phyloP scores from a whole-genome alignment of 768 basidiomycete species.

The Boletus subparvulus region DNA sequence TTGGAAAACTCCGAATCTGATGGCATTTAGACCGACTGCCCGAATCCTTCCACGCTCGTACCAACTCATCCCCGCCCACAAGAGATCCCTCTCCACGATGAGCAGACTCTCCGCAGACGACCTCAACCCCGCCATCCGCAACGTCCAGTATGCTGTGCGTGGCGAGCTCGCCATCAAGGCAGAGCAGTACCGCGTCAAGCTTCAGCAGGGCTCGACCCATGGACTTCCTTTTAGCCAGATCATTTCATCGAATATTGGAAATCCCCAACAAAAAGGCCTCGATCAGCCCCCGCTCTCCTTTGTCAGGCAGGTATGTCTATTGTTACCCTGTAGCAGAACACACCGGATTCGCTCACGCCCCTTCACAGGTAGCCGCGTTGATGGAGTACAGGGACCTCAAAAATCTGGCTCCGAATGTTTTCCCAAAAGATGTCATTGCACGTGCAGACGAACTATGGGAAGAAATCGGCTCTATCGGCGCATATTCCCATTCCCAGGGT shows the following conservation, averaged over 20 bases:
- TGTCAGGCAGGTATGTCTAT: conserved; percentile 73
- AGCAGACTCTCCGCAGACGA: conserved; percentile 61
- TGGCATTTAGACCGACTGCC: conserved; percentile 8
- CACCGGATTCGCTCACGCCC: neutral
- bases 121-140: conserved; percentile 81
- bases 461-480: conserved; percentile 91
- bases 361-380: conserved; percentile 75
- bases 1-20: neutral
- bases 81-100: conserved; percentile 37
- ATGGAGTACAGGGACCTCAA: conserved; percentile 89
- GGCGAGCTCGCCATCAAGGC: conserved; percentile 96
- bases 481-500: conserved; percentile 95
- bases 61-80: conserved; percentile 1
- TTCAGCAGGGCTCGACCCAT: conserved; percentile 51
- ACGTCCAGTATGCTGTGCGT: conserved; percentile 95
- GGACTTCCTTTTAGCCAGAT: conserved; percentile 82
- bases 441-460: conserved; percentile 77
- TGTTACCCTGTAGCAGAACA: neutral
- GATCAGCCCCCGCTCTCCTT: conserved; percentile 94
- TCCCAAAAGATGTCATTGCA: conserved; percentile 82
- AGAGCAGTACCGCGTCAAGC: conserved; percentile 71
- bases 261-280: conserved; percentile 94
- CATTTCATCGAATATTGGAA: conserved; percentile 96
- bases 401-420: conserved; percentile 70
- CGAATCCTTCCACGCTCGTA: conserved; percentile 3